Base-by-base conservation (phyloP, 495 filamentous ascomycete genomes). In the Neurospora sp. region DNA sequence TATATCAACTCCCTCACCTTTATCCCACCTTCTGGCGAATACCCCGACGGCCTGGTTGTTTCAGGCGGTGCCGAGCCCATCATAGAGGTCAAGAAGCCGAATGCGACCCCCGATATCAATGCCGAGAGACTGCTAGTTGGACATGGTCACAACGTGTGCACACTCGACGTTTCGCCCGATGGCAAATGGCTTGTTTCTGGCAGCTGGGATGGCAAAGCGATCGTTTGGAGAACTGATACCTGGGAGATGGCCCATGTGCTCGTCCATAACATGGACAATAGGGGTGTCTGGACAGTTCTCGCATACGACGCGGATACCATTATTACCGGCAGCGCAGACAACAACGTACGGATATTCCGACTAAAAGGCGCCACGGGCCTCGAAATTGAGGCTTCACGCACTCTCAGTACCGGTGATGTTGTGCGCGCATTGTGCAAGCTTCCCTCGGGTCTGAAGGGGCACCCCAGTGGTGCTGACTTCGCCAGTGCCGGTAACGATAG, bases 321-420 rank as follows among this genome's bases (percentile, higher is more conserved):
- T 60, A 90, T 97, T 74, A 98, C 96, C 10, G 96, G 92, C 85
- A 97, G 92, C 72, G 96, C 96, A 74, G 96, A 99, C 82, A 90
- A 92, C 77, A 84, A 90, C 41, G 96, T 99, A 62, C 91, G 95
- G 73, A 85, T 98, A 18, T 99, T 92, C 79, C 87, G 90, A 74
- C 77, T 85, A 7, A 72, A 73, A 74, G 93, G 92, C 27, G 90
- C 87, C 85, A 92, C 90, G 60, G 31, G 20, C 41, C 89, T 91
- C 79, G 85, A 91, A 40, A 93, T 97, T 54, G 88, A 93, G 72
- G 83, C 97, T 18, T 92, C 90, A 74, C 88, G 90, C 76, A 91
- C 88, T 27, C 88, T 98, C 72, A 85, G 89, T 75, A 95, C 91
- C 66, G 90, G 88, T 71, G 93, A 94, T 74, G 93, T 97, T 71